Evolutionary conservation across 1,139 yeast species (phyloP), one percentile per base, ranked within the genome.

Genomic region (Candida neerlandica): DNA sequence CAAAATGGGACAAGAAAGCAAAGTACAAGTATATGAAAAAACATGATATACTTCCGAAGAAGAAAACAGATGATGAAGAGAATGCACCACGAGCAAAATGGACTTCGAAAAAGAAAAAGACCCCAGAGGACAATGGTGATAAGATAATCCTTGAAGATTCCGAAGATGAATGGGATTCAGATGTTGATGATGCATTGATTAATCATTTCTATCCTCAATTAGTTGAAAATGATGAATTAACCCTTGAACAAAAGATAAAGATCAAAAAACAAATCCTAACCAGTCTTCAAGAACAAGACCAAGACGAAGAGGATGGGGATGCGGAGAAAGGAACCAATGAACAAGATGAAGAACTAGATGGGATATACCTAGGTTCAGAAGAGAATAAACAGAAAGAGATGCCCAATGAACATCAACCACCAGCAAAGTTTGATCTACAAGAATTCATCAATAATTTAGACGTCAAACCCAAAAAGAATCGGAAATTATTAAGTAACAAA

Each of bases 1-100:
- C 73, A 10, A 76, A 75, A 58, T 75, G 78, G 75, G 81, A 75
- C 57, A 70, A 69, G 53, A 74, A 71, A 58, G 79, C 80, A 43
- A 76, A 73, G 55, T 52, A 58, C 53, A 63, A 65, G 55, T 75
- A 72, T 52, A 60, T 73, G 65, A 67, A 64, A 54, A 75, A 75
- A 53, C 80, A 76, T 59, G 78, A 78, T 9, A 56, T 70, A 26
- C 44, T 59, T 19, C 56, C 57, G n/a, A 58, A 57, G 14, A 45
- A 57, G 15, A 44, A 41, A 11, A 43, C 50, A 18, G 49, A 29
- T 11, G 37, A 39, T 16, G 43, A 42, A 12, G 38, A 44, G 2
- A 35, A 30, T n/a, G 49, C 48, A n/a, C 55, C 48, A 11, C 58
- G 55, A 9, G 68, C 74, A 7, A 75, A 74, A 56, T 76, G 80